Evolutionary conservation across 305 asterid genomes (phyloP), one percentile per base, ranked within the genome.

Genomic region (Nicotiana rustica): DNA sequence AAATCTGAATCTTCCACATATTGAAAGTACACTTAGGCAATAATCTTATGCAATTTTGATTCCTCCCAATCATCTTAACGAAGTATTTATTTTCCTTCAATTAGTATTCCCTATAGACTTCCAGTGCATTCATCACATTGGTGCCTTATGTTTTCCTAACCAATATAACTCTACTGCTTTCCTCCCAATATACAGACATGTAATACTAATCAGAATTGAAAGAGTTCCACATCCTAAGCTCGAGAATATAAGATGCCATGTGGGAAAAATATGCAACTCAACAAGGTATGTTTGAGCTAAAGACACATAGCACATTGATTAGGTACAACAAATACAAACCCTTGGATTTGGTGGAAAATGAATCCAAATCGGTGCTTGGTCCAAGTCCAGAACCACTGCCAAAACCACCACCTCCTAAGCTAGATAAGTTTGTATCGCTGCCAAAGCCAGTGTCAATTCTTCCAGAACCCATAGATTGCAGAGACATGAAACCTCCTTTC

Each of bases 301-400:
- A 75, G 65, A 75, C 44, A 25, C 29, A 14, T 49, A 41, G 49
- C 25, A 75, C 17, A 52, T 73, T 75, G 80, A 71, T 19, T 47
- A 14, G 60, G 52, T 44, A 62, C 66, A 64, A 38, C 65, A 81
- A 83, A 78, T 38, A 86, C 80, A 57, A 81, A 94, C 97, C 97
- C 86, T 92, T 94, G 69, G 95, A 57, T 85, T 92, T 94, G 83
- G 89, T 78, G 76, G 92, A 84, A 85, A 88, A 89, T 49, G 96
- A 83, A 18, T 94, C 98, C 75, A 88, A 80, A 79, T 94, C 97
- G 85, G 94, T 68, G 89, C 17, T 88, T 60, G 90, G 82, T 76
- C 91, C 97, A 83, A 90, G 89, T 82, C 89, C 92, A 61, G 96
- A 85, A 78, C 91, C 93, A 85, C 88, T 83, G 81, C 93, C 97